Evolutionary conservation across 1,139 yeast genomes (phyloP).

Genomic region (Sugiyamaella neomexicana): DNA sequence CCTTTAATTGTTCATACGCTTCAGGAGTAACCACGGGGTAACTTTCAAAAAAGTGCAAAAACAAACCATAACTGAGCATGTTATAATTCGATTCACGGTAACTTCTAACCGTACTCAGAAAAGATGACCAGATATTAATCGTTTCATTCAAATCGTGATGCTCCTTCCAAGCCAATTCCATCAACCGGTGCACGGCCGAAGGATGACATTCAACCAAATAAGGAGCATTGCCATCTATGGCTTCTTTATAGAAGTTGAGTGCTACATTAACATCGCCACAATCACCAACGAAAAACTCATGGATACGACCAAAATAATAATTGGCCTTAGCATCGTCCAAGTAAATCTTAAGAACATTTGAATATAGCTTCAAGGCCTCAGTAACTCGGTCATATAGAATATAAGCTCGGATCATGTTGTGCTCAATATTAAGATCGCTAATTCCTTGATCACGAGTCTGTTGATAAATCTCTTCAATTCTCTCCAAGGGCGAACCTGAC

Average conservation of each 20-base stretch:
- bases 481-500: constrained; percentile 60
- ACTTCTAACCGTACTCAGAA: constrained; percentile 51
- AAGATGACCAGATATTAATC: constrained; percentile 62
- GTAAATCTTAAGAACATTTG: constrained; percentile 43
- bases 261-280: constrained; percentile 75
- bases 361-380: constrained; percentile 53
- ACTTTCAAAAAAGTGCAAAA: constrained; percentile 63
- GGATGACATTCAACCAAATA: constrained; percentile 72
- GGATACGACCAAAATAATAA: constrained; percentile 62
- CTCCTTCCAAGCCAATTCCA: constrained; percentile 61
- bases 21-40: constrained; percentile 56
- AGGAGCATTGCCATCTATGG: constrained; percentile 66
- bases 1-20: constrained; percentile 59
- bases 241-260: constrained; percentile 70
- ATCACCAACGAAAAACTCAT: constrained; percentile 76
- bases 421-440: constrained; percentile 47
- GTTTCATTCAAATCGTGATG: constrained; percentile 59
- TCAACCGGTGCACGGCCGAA: constrained; percentile 66
- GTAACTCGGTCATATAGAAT: constrained; percentile 51
- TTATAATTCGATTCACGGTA: constrained; percentile 60
- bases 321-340: constrained; percentile 32
- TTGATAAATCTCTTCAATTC: constrained; percentile 51
- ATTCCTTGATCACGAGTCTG: constrained; percentile 39
- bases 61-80: constrained; percentile 67
- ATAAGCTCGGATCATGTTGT: constrained; percentile 64